Evolutionary conservation across 2,329 filamentous ascomycete genomes (phyloP).

Genomic region (Claviceps sorghi): DNA sequence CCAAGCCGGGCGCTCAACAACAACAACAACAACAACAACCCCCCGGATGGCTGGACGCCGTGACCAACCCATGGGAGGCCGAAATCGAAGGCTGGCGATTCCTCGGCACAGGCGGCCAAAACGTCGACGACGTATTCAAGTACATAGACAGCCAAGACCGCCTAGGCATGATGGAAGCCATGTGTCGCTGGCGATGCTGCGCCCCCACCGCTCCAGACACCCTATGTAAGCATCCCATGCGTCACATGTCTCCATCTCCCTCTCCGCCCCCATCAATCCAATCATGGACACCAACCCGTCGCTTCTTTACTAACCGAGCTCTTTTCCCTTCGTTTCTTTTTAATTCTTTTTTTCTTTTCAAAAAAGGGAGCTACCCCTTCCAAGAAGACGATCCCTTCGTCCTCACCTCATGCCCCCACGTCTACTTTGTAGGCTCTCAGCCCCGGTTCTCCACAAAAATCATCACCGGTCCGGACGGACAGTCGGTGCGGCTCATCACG

Average conservation of each 20-base stretch:
- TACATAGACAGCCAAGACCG: slow-evolving; percentile 70
- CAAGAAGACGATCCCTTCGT: slow-evolving; percentile 89
- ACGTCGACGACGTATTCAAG: slow-evolving; percentile 83
- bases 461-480: slow-evolving; percentile 51
- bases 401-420: slow-evolving; percentile 68
- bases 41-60: slow-evolving; percentile 67
- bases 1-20: neutral
- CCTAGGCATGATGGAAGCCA: slow-evolving; percentile 82
- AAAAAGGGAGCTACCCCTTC: slow-evolving; percentile 81
- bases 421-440: slow-evolving; percentile 84
- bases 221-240: slow-evolving; percentile 48
- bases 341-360: neutral
- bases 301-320: neutral
- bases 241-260: neutral
- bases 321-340: neutral
- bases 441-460: slow-evolving; percentile 59
- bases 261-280: neutral
- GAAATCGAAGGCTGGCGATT: slow-evolving; percentile 83
- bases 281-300: neutral
- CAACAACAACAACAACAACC: slow-evolving; percentile 22
- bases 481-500: slow-evolving; percentile 63
- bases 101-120: slow-evolving; percentile 79
- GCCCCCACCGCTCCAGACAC: slow-evolving; percentile 95
- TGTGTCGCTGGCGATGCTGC: slow-evolving; percentile 80
- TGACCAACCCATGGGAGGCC: slow-evolving; percentile 87